Base-by-base conservation (phyloP, 1,139 yeast genomes). In the Magnusiomyces ingens region DNA sequence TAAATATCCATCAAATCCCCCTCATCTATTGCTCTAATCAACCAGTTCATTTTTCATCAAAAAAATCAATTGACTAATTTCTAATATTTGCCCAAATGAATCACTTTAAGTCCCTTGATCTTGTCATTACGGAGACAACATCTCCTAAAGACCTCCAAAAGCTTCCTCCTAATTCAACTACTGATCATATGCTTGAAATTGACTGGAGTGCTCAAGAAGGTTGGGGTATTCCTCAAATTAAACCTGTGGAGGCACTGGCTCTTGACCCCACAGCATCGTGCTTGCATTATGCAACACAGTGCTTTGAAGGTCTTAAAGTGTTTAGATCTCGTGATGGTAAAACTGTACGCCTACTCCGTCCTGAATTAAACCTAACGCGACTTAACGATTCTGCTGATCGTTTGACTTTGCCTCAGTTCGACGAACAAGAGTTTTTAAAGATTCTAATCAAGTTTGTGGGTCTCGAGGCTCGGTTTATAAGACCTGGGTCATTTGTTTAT, bases 161-260 rank as follows among this genome's bases (percentile, higher is more conserved):
- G 35, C 53, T 54, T 36, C 45, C 52, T 18, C 54, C 58, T 51
- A 26, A 26, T 26, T 26, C 32, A 8, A 26, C 8, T 26, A 64
- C 82, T 52, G 77, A 74, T 64, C 75, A 74, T 59, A 72, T 73
- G 69, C 63, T 73, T 57, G 72, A 70, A 59, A 64, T 72, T 18
- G 73, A 70, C 58, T 74, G 76, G 75, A 65, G 64, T 49, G 59
- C 61, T 17, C 62, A 60, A 18, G 51, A 61, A n/a, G 77, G 77
- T 5, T 74, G 78, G 78, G 68, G 63, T 6, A 61, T 67, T 12
- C 76, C 77, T 15, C 62, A 58, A 49, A 70, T 74, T 55, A 62
- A 67, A 37, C 76, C 77, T 19, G 72, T 67, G 63, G 73, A 70
- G 50, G 70, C 72, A 43, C 62, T 74, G 11, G 36, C 58, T 21